Percentiles rank a stretch among this genome's conserved stretches.
These are phyloP conservation scores for Candolleomyces eurysporus DNA, from an alignment of 768 basidiomycete genomes.

Conservation along the genomic window DNA sequence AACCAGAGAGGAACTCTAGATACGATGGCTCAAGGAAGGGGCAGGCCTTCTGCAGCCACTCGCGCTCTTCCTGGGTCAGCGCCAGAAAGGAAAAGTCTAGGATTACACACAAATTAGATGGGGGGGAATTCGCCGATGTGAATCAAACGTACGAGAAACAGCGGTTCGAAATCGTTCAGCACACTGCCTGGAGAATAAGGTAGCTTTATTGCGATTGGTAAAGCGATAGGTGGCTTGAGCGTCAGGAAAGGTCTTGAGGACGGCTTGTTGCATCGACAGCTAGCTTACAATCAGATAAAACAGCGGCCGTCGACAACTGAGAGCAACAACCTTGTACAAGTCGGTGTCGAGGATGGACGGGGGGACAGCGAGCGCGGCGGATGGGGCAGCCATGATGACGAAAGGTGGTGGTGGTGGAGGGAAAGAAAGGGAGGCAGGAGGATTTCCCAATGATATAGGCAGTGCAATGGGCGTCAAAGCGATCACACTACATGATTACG, in stretches of 20 bases:
- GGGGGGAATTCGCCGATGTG: background rate
- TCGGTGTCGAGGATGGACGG: constrained; percentile 87
- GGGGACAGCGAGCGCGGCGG: constrained; percentile 29
- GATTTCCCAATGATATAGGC: constrained; percentile 36
- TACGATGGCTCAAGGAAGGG: constrained; percentile 74
- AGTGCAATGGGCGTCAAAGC: constrained; percentile 8
- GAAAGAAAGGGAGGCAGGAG: constrained; percentile 26
- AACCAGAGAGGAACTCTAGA: constrained; percentile 70
- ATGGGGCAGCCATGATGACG: constrained; percentile 33
- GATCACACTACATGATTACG: too few species aligned
- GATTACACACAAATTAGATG: constrained; percentile 1
- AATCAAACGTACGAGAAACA: constrained; percentile 48
- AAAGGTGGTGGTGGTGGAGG: constrained; percentile 15
- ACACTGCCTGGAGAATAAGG: constrained; percentile 64
- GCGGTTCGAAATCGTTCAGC: constrained; percentile 57
- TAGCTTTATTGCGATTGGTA: constrained; percentile 68
- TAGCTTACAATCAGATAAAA: constrained; percentile 25
- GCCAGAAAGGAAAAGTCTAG: constrained; percentile 67
- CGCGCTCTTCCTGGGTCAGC: constrained; percentile 58
- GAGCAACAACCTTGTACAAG: constrained; percentile 76
- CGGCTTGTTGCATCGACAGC: constrained; percentile 96
- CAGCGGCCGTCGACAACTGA: background rate
- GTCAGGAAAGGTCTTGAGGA: constrained; percentile 73
- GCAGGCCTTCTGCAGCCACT: constrained; percentile 66
- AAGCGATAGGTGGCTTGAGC: constrained; percentile 73